phyloP scores from a whole-genome alignment of 2,329 filamentous ascomycete species.

The Apiospora sp. region DNA sequence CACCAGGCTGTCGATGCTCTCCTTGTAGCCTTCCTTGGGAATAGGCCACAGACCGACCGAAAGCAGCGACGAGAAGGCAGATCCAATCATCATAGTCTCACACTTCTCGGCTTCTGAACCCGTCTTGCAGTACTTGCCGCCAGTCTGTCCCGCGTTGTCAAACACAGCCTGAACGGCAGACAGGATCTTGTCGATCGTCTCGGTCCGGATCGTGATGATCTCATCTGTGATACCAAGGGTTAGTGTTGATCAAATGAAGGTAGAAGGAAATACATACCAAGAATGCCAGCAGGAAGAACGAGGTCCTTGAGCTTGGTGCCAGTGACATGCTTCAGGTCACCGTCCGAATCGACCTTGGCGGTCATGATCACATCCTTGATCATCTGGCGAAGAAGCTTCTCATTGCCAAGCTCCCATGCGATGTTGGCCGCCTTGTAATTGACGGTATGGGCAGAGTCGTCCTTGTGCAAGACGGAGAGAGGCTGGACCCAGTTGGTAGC shows the following conservation, averaged over 20 bases:
- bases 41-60: conserved; percentile 31
- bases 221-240: neutral
- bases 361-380: conserved; percentile 35
- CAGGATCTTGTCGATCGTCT: neutral
- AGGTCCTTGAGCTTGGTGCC: conserved; percentile 34
- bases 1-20: conserved; percentile 34
- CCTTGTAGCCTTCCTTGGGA: conserved; percentile 32
- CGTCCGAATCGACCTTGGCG: conserved; percentile 31
- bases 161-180: neutral
- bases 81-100: conserved; percentile 39
- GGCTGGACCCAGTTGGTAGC: neutral
- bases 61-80: conserved; percentile 21
- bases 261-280: conserved; percentile 31
- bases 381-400: conserved; percentile 35
- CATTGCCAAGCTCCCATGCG: conserved; percentile 37
- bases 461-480: neutral
- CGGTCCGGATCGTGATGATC: neutral
- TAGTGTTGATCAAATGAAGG: neutral
- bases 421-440: conserved; percentile 34
- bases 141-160: neutral
- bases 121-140: conserved; percentile 34
- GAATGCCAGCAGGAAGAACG: conserved; percentile 33
- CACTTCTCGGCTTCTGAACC: conserved; percentile 32
- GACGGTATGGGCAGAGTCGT: neutral
- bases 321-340: conserved; percentile 33